Conservation (phyloP, 768 basidiomycete species). For the Dendrothele bispora region DNA sequence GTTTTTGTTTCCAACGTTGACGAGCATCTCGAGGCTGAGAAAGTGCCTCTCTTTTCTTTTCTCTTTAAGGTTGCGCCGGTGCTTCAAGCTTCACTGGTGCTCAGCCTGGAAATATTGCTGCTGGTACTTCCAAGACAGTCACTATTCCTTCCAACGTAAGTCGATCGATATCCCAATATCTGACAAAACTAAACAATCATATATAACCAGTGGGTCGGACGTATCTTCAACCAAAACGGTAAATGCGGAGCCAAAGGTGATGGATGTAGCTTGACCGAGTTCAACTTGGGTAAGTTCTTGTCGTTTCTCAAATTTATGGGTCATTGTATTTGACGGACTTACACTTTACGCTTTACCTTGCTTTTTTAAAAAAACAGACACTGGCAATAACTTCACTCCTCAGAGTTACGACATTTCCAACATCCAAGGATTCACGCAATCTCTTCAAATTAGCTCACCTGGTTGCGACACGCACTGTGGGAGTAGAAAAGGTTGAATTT, state of each 20-base stretch:
- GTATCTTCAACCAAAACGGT: conserved; percentile 38
- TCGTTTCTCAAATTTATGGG: neutral
- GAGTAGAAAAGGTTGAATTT: no score
- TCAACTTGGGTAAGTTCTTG: conserved; percentile 34
- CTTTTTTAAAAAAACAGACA: conserved; percentile 5
- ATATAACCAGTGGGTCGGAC: conserved; percentile 39
- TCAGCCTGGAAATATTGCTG: conserved; percentile 29
- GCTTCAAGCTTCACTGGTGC: conserved; percentile 19
- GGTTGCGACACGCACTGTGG: conserved; percentile 42
- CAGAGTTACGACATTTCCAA: conserved; percentile 45
- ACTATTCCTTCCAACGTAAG: conserved; percentile 26
- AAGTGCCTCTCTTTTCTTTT: conserved; percentile 28
- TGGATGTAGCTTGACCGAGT: conserved; percentile 37
- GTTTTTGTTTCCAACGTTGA: no score
- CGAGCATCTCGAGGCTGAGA: no score
- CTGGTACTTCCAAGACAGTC: conserved; percentile 27
- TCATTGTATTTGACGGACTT: neutral
- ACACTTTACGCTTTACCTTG: neutral
- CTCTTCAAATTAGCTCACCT: conserved; percentile 31
- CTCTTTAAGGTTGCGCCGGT: conserved; percentile 16
- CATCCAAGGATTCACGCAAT: conserved; percentile 42
- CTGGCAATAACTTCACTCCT: conserved; percentile 15
- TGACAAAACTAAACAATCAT: neutral
- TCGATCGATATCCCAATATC: neutral
- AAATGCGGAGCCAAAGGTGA: conserved; percentile 37